Evolutionary conservation across 352 stramenopile species (phyloP).

Genomic region (Globisporangium iwayamae): DNA sequence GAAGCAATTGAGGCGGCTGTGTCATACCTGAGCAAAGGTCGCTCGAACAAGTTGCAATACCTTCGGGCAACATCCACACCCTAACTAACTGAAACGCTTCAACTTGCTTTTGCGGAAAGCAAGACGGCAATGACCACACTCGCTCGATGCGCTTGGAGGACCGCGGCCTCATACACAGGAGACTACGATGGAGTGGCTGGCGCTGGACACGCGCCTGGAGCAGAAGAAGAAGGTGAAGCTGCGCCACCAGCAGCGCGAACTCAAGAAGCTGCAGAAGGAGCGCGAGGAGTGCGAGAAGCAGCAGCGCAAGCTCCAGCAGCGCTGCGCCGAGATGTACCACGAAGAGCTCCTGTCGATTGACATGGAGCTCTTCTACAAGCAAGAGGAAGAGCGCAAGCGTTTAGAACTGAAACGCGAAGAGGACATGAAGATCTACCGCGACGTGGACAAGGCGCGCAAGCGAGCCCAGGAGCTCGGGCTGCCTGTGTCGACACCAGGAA

Average conservation of each 20-base stretch:
- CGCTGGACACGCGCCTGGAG: constrained; percentile 45
- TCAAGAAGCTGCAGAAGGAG: constrained; percentile 28
- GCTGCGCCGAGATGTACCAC: constrained; percentile 47
- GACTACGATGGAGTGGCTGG: constrained; percentile 41
- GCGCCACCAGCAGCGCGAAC: constrained; percentile 45
- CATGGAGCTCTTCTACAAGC: constrained; percentile 30
- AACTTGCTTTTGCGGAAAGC: background rate
- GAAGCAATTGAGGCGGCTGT: background rate
- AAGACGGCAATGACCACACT: background rate
- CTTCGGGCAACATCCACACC: constrained; percentile 1
- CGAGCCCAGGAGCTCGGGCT: constrained; percentile 32
- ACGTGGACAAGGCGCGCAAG: constrained; percentile 23
- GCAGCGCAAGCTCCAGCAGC: constrained; percentile 19
- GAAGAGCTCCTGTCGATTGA: constrained; percentile 49
- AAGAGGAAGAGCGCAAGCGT: constrained; percentile 20
- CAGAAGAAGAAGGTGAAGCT: constrained; percentile 39
- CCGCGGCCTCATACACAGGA: background rate
- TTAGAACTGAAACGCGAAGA: constrained; percentile 32
- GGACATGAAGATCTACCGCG: constrained; percentile 32
- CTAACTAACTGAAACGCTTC: constrained; percentile 9
- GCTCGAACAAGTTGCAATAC: background rate
- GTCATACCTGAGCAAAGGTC: background rate
- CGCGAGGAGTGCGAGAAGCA: constrained; percentile 30
- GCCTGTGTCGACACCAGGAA: constrained; percentile 28
- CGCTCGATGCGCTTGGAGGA: background rate